A percentile compares a stretch with the other conserved stretches of the same genome.
These are phyloP conservation scores for Coniochaeta sp. DNA, from an alignment of 2,329 filamentous ascomycete genomes.

Conservation along the genomic window DNA sequence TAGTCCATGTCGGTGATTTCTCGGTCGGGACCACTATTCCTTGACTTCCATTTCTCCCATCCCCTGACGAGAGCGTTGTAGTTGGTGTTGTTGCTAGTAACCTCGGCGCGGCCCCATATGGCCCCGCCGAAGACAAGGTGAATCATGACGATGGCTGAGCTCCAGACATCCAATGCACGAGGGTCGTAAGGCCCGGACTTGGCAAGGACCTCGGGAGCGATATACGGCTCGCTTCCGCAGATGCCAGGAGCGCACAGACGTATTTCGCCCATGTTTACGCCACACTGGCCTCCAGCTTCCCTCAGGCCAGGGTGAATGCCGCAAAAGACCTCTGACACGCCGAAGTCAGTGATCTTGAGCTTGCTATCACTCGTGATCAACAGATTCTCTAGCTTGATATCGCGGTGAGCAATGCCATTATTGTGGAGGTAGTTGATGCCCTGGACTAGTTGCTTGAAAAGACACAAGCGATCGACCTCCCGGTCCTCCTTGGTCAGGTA, in stretches of 20 bases:
- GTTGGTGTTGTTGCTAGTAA: constrained; percentile 36
- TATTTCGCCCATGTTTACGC: constrained; percentile 62
- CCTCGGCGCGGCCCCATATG: constrained; percentile 65
- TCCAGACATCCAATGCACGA: constrained; percentile 78
- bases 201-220: constrained; percentile 74
- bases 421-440: constrained; percentile 75
- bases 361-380: constrained; percentile 72
- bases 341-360: constrained; percentile 88
- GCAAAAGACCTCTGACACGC: constrained; percentile 78
- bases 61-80: constrained; percentile 59
- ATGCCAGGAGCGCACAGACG: constrained; percentile 71
- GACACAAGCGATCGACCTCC: constrained; percentile 63
- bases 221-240: constrained; percentile 79
- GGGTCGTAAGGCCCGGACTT: constrained; percentile 63
- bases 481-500: constrained; percentile 60
- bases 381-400: constrained; percentile 85
- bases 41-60: constrained; percentile 61
- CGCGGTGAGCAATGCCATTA: constrained; percentile 81
- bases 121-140: constrained; percentile 65
- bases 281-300: constrained; percentile 65
- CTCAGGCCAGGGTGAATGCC: constrained; percentile 74
- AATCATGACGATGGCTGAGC: constrained; percentile 74
- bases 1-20: constrained; percentile 50
- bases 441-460: constrained; percentile 84
- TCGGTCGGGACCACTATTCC: constrained; percentile 33